A percentile compares a stretch with the other conserved stretches of the same genome.
These are phyloP conservation scores for Cladophialophora exuberans DNA, from an alignment of 2,329 filamentous ascomycete genomes.

Conservation along the genomic window DNA sequence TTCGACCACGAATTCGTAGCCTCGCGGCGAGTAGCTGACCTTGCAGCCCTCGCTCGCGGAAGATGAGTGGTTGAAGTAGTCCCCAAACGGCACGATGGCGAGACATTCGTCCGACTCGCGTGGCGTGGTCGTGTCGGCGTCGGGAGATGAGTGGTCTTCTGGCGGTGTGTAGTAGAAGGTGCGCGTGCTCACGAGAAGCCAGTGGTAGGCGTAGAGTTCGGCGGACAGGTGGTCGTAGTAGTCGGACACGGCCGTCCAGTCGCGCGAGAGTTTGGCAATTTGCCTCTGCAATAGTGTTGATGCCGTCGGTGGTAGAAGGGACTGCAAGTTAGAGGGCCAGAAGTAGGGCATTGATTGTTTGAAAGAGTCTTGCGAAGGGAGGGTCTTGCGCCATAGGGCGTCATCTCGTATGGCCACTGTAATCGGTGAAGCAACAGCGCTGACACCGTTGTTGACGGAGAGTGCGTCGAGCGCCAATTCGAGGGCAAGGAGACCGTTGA, in stretches of 20 bases:
- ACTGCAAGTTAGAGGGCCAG: slow-evolving; percentile 1
- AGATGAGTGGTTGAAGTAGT: slow-evolving; percentile 51
- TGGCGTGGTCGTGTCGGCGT: not conserved
- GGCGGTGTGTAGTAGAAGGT: slow-evolving; percentile 61
- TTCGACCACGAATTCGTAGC: slow-evolving; percentile 12
- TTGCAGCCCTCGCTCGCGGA: slow-evolving; percentile 33
- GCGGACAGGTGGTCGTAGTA: not conserved
- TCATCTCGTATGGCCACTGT: not conserved
- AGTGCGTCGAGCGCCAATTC: slow-evolving; percentile 12
- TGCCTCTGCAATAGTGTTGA: slow-evolving; percentile 11
- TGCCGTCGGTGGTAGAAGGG: slow-evolving; percentile 8
- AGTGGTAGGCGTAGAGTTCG: slow-evolving; percentile 49
- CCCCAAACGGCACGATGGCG: slow-evolving; percentile 50
- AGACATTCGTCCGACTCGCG: slow-evolving; percentile 45
- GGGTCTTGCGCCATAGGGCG: slow-evolving; percentile 7
- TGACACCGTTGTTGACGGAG: not conserved
- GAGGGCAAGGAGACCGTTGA: slow-evolving; percentile 15
- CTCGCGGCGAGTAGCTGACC: slow-evolving; percentile 10
- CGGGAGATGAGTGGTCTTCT: slow-evolving; percentile 35
- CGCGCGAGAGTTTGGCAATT: slow-evolving; percentile 2
- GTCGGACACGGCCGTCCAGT: slow-evolving; percentile 13
- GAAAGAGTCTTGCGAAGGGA: slow-evolving; percentile 2
- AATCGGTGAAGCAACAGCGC: no score
- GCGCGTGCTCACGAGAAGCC: slow-evolving; percentile 64
- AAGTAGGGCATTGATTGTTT: slow-evolving; percentile 11